A percentile compares a stretch with the other conserved stretches of the same genome.
phyloP scores from a whole-genome alignment of 768 basidiomycete species.

The Mycena floridula region DNA sequence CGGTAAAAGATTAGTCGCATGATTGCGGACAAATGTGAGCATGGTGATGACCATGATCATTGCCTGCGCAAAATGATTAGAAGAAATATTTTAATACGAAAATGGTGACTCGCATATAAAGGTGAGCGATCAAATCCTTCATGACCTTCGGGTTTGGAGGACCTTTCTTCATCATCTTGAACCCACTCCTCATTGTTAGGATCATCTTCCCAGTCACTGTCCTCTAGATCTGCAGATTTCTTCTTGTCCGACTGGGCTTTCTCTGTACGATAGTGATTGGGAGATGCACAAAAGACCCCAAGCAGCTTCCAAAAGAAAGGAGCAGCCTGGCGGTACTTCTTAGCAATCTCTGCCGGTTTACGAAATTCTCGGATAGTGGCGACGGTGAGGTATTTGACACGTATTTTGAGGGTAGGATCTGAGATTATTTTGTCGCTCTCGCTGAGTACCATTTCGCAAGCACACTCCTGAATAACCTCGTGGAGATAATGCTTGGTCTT shows the following conservation, averaged over 20 bases:
- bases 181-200: slow-evolving; percentile 13
- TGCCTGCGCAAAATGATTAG: slow-evolving; percentile 5
- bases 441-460: not conserved
- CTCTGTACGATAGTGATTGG: slow-evolving; percentile 13
- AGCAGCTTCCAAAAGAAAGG: slow-evolving; percentile 12
- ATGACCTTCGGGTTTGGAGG: too few species aligned
- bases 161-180: too few species aligned
- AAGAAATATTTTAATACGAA: too few species aligned
- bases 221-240: too few species aligned
- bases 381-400: not conserved
- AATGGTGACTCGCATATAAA: too few species aligned
- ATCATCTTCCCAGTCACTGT: slow-evolving; percentile 14
- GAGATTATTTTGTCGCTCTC: not conserved
- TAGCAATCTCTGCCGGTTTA: not conserved
- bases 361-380: not conserved
- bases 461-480: not conserved
- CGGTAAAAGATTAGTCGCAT: slow-evolving; percentile 21
- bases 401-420: not conserved
- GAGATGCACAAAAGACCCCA: slow-evolving; percentile 7
- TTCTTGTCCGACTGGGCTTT: too few species aligned
- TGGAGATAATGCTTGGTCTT: not conserved
- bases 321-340: slow-evolving; percentile 2
- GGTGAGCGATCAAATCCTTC: too few species aligned
- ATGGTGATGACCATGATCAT: slow-evolving; percentile 13
- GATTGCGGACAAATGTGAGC: slow-evolving; percentile 20